phyloP scores from a whole-genome alignment of 306 rosid genomes.

The Coriaria nepalensis region DNA sequence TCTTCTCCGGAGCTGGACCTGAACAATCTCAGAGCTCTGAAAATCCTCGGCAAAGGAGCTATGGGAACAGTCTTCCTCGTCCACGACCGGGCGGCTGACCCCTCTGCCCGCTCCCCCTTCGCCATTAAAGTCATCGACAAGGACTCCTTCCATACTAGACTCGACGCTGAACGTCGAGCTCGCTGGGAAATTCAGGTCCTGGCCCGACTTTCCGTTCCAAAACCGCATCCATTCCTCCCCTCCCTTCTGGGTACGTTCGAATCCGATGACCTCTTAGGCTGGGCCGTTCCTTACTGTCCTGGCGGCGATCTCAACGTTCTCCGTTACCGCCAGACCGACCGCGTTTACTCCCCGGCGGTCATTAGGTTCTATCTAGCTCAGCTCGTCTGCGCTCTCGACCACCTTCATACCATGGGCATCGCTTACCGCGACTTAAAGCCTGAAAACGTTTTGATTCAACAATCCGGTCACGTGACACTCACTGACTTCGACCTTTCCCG shows the following conservation, averaged over 20 bases:
- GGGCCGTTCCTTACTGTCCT: slow-evolving; percentile 84
- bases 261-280: slow-evolving; percentile 33
- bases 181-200: slow-evolving; percentile 75
- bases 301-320: slow-evolving; percentile 90
- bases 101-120: slow-evolving; percentile 20
- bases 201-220: slow-evolving; percentile 31
- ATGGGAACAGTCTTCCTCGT: slow-evolving; percentile 93
- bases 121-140: slow-evolving; percentile 81
- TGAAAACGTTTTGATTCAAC: slow-evolving; percentile 74
- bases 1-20: slow-evolving; percentile 37
- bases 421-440: slow-evolving; percentile 91
- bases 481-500: slow-evolving; percentile 93
- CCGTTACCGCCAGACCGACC: slow-evolving; percentile 66
- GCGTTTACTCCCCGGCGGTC: slow-evolving; percentile 59
- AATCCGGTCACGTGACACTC: slow-evolving; percentile 86
- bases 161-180: slow-evolving; percentile 65
- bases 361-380: slow-evolving; percentile 75
- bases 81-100: slow-evolving; percentile 23
- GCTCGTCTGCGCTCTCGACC: slow-evolving; percentile 72
- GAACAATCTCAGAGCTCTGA: slow-evolving; percentile 42
- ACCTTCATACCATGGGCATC: slow-evolving; percentile 61
- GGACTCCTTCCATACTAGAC: slow-evolving; percentile 36
- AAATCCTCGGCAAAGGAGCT: slow-evolving; percentile 78
- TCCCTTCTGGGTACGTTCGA: slow-evolving; percentile 45
- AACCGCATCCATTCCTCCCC: slow-evolving; percentile 54